Conservation (phyloP, 1,139 yeast species). For the Candida tetrigidarum region DNA sequence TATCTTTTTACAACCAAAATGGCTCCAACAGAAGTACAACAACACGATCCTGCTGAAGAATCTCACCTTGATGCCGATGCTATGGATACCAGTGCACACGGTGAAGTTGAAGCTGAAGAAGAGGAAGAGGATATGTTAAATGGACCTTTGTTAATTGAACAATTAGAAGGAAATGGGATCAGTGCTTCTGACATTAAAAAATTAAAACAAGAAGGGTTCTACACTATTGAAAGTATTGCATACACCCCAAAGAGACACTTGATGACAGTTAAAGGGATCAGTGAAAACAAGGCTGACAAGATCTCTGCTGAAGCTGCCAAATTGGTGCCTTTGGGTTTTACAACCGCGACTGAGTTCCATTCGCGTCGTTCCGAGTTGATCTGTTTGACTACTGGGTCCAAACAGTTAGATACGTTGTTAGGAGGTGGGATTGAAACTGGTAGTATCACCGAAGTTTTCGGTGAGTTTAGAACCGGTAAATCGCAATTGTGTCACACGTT, state of each 20-base stretch:
- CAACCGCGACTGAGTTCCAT: slow-evolving; percentile 96
- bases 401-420: slow-evolving; percentile 86
- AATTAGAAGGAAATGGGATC: slow-evolving; percentile 83
- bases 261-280: slow-evolving; percentile 83
- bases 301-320: slow-evolving; percentile 82
- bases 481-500: slow-evolving; percentile 96
- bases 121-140: slow-evolving; percentile 44
- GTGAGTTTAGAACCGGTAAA: slow-evolving; percentile 98
- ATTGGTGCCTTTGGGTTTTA: slow-evolving; percentile 94
- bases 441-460: slow-evolving; percentile 93
- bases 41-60: slow-evolving; percentile 6
- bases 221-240: slow-evolving; percentile 92
- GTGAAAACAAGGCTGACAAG: slow-evolving; percentile 94
- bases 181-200: slow-evolving; percentile 78
- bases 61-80: background rate
- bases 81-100: slow-evolving; percentile 3
- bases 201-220: slow-evolving; percentile 80
- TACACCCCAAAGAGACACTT: slow-evolving; percentile 83
- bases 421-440: slow-evolving; percentile 99
- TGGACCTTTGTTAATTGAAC: slow-evolving; percentile 52
- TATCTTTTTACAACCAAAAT: slow-evolving; percentile 7
- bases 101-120: slow-evolving; percentile 20
- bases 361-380: slow-evolving; percentile 88
- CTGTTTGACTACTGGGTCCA: slow-evolving; percentile 94
- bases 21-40: slow-evolving; percentile 15